A percentile compares a stretch with the other conserved stretches of the same genome.
These are phyloP conservation scores for Colletotrichum sp. DNA, from an alignment of 2,329 filamentous ascomycete genomes.

Conservation along the genomic window DNA sequence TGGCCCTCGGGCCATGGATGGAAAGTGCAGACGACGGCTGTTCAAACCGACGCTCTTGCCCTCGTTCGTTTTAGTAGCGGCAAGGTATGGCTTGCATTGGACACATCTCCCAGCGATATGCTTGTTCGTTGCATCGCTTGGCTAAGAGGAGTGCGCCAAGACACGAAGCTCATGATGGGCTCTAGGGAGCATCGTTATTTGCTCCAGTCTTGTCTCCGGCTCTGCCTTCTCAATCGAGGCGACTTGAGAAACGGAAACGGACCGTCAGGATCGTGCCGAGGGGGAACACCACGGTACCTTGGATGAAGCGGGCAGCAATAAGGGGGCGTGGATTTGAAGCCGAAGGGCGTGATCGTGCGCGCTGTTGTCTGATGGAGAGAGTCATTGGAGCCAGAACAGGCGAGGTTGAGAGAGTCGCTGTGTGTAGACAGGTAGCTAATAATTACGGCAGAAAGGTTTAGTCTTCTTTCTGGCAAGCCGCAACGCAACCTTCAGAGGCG, in stretches of 20 bases:
- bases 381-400: neutral
- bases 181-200: neutral
- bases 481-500: neutral
- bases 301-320: neutral
- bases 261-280: neutral
- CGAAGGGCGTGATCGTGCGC: neutral
- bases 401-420: neutral
- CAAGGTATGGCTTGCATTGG: constrained; percentile 5
- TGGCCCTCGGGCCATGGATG: neutral
- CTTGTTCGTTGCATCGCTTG: constrained; percentile 6
- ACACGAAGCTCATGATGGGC: neutral
- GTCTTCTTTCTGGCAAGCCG: neutral
- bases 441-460: neutral
- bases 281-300: neutral
- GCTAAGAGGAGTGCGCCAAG: neutral
- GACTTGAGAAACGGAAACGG: neutral
- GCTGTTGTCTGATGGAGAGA: neutral
- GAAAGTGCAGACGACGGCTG: neutral
- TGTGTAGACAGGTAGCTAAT: neutral
- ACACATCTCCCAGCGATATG: constrained; percentile 9
- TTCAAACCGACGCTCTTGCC: neutral
- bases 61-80: neutral
- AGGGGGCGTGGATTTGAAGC: neutral
- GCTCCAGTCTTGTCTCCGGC: neutral
- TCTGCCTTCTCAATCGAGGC: constrained; percentile 6